phyloP scores from a whole-genome alignment of 371 early-diverging fungal species.

The Apophysomyces sp. region DNA sequence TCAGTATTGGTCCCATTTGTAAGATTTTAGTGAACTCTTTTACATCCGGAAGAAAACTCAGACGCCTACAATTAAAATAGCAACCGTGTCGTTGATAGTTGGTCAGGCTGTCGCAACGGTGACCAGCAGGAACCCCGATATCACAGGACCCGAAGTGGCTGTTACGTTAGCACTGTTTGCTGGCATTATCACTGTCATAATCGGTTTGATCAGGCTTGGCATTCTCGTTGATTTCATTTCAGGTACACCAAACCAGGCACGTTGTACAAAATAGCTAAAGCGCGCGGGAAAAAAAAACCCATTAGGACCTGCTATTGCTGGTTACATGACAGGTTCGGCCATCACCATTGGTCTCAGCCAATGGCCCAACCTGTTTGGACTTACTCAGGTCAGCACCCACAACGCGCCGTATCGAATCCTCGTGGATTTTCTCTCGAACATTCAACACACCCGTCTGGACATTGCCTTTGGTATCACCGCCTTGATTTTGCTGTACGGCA shows the following conservation, averaged over 20 bases:
- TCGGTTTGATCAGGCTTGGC: conserved; percentile 74
- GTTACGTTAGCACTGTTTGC: conserved; percentile 50
- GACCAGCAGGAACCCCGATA: conserved; percentile 34
- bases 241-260: not conserved
- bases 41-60: not conserved
- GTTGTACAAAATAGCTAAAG: too few relatives aligned
- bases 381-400: conserved; percentile 53
- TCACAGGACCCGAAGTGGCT: conserved; percentile 39
- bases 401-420: conserved; percentile 47
- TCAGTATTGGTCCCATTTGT: conserved; percentile 65
- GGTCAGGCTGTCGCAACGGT: conserved; percentile 61
- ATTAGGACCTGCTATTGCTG: conserved; percentile 61
- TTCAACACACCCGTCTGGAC: conserved; percentile 36
- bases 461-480: conserved; percentile 36
- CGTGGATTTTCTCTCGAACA: conserved; percentile 30
- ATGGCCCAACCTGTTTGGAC: conserved; percentile 68
- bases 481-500: conserved; percentile 29
- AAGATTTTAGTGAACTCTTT: conserved; percentile 11
- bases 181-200: conserved; percentile 53
- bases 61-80: conserved; percentile 12
- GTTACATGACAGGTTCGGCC: conserved; percentile 71
- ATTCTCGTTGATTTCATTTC: conserved; percentile 83
- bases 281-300: not conserved
- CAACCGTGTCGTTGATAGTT: conserved; percentile 75
- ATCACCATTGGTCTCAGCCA: conserved; percentile 73